Evolutionary conservation across 495 filamentous ascomycete species (phyloP).

Genomic region (Penicillium cataractarum): DNA sequence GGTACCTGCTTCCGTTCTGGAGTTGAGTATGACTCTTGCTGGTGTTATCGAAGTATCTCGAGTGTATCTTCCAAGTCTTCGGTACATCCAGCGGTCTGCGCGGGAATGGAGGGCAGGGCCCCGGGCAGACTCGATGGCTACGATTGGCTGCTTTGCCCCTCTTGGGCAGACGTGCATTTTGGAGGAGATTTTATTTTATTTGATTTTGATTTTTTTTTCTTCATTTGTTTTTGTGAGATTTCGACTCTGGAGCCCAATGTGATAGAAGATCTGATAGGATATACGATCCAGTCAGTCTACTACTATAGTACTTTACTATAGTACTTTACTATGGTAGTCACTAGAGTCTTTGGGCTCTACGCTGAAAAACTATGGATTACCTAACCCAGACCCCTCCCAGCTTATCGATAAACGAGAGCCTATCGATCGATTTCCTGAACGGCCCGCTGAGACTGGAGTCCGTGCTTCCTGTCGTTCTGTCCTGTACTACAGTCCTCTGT

Average conservation of each 20-base stretch:
- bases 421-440: conserved; percentile 24
- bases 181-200: not conserved
- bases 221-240: not conserved
- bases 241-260: not conserved
- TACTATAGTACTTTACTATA: no score
- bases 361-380: no score
- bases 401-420: conserved; percentile 36
- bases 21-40: no score
- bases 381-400: conserved; percentile 1
- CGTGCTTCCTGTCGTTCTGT: conserved; percentile 20
- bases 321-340: no score
- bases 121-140: conserved; percentile 16
- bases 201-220: no score
- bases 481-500: no score
- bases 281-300: no score
- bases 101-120: conserved; percentile 32
- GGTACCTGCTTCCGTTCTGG: conserved; percentile 8
- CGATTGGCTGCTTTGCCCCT: conserved; percentile 52
- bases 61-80: conserved; percentile 18
- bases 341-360: no score
- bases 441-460: conserved; percentile 18
- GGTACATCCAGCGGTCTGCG: conserved; percentile 40
- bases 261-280: conserved; percentile 10
- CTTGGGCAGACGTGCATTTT: conserved; percentile 55
- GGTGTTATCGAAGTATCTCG: no score